Percentiles rank a stretch among this genome's conserved stretches.
Conservation (phyloP, 2,329 filamentous ascomycete genomes). For the Teratosphaeria epicoccoides region DNA sequence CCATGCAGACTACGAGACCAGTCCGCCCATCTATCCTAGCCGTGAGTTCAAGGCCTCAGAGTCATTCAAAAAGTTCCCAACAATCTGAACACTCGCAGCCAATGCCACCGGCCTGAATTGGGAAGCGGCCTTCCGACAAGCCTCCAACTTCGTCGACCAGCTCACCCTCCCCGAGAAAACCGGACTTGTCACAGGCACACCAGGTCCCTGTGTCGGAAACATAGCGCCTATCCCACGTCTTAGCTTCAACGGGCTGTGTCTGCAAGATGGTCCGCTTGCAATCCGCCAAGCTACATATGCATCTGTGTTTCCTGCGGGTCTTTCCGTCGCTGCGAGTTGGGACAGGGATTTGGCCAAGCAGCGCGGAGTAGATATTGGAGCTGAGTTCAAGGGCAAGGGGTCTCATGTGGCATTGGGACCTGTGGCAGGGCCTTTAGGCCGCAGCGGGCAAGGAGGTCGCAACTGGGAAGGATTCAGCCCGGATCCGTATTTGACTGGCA, state of each 20-base stretch:
- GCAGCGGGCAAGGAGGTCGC: constrained; percentile 21
- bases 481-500: constrained; percentile 23
- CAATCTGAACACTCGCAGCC: constrained; percentile 13
- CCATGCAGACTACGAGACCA: constrained; percentile 15
- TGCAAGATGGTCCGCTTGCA: constrained; percentile 34
- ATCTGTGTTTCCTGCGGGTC: constrained; percentile 58
- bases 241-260: constrained; percentile 50
- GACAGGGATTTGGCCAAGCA: constrained; percentile 26
- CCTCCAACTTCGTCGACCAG: constrained; percentile 23
- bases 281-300: constrained; percentile 62
- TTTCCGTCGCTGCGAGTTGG: constrained; percentile 32
- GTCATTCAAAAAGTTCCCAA: constrained; percentile 1
- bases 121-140: constrained; percentile 18
- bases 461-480: constrained; percentile 23
- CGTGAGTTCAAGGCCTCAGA: constrained; percentile 11
- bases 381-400: constrained; percentile 26
- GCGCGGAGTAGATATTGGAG: constrained; percentile 25
- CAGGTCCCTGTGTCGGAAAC: constrained; percentile 56
- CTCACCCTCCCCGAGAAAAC: constrained; percentile 28
- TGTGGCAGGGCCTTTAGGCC: constrained; percentile 23
- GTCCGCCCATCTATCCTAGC: constrained; percentile 21
- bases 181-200: constrained; percentile 22
- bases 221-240: constrained; percentile 60
- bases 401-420: constrained; percentile 23
- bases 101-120: constrained; percentile 8